Evolutionary conservation across 805 yeast species (phyloP), one percentile per base, ranked within the genome.

Genomic region (Kregervanrija delftensis): DNA sequence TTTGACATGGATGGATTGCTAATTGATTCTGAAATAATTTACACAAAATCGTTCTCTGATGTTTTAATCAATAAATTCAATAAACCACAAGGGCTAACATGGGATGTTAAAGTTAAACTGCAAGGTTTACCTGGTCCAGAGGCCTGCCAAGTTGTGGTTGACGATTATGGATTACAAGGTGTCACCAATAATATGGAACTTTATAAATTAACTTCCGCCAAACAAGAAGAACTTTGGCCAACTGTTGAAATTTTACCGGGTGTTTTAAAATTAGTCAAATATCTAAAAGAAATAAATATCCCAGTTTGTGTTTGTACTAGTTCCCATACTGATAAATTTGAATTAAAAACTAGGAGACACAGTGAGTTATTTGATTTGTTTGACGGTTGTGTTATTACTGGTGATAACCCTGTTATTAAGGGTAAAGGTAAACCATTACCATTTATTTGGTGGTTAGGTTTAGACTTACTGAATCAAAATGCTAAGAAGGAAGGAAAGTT

Each of bases 341-440:
- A 70, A 13, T 67, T 75, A 45, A 91, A 91, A 61, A 89, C 96
- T 0, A 68, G 60, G 8, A 91, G 87, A 58, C 67, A 88, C 38
- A 61, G 66, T 30, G 48, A 48, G 1, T 80, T 80, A 1, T 84
- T 86, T 53, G 72, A 73, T 2, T 59, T 73, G 31, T 91, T 91
- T 57, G 68, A 71, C 9, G 61, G 62, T 5, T 86, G 81, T 50
- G 71, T 84, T 17, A 83, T 90, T 34, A 83, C 90, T 1, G 97
- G 97, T 4, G 97, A 91, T 65, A 95, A 91, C 59, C 67, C 76
- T 33, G 74, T 95, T 40, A 77, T 91, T 45, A 71, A 69, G 11
- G 97, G 96, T 2, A 73, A 81, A 50, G 97, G 98, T 5, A 91
- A 91, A 60, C 99, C 99, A 9, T 71, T 71, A 46, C 97, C 98